Percentiles rank a stretch among this genome's conserved stretches.
These are phyloP conservation scores for Fusarium sp. DNA, from an alignment of 2,329 filamentous ascomycete species.

Conservation along the genomic window DNA sequence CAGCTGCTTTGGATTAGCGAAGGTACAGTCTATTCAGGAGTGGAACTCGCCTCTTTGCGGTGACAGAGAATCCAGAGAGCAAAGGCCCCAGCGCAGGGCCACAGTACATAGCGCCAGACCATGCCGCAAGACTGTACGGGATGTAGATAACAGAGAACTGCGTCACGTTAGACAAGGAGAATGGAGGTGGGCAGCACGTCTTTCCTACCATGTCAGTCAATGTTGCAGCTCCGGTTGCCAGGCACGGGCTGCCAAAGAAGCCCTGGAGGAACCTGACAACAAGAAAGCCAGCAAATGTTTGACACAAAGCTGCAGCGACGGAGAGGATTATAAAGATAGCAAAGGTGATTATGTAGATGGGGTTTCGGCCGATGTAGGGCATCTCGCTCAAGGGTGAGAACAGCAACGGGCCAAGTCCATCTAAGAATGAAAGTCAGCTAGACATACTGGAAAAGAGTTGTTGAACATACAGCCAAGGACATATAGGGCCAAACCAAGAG, in stretches of 20 bases:
- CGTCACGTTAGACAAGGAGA: not conserved
- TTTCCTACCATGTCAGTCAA: not conserved
- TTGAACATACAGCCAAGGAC: not conserved
- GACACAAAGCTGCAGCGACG: slow-evolving; percentile 64
- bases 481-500: not conserved
- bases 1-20: not conserved
- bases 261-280: slow-evolving; percentile 64
- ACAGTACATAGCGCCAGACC: not conserved
- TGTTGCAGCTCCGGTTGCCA: not conserved
- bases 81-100: not conserved
- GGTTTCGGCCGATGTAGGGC: slow-evolving; percentile 64
- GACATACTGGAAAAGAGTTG: not conserved
- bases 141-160: not conserved
- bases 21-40: not conserved
- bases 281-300: slow-evolving; percentile 65
- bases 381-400: slow-evolving; percentile 57
- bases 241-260: slow-evolving; percentile 52
- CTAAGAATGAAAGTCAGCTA: not conserved
- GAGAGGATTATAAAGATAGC: slow-evolving; percentile 68
- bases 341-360: slow-evolving; percentile 68
- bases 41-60: not conserved
- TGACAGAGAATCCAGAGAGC: not conserved
- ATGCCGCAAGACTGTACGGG: not conserved
- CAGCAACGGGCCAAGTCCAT: not conserved
- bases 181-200: not conserved